A percentile compares a stretch with the other conserved stretches of the same genome.
phyloP scores from a whole-genome alignment of 2,329 filamentous ascomycete genomes.

The Trichoderma citrinoviride region DNA sequence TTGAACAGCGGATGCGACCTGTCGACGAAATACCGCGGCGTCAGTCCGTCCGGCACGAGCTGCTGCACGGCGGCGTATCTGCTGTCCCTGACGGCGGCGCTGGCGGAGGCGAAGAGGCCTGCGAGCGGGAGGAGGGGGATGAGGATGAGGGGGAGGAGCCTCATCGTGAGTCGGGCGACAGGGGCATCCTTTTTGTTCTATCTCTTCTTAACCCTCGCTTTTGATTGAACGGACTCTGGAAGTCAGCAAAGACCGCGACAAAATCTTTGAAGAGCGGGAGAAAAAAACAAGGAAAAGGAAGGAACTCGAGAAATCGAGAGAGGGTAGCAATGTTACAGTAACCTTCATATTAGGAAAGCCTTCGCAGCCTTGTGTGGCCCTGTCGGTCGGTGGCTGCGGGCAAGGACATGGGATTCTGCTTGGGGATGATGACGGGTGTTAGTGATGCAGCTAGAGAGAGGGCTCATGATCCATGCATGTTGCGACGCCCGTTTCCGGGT shows the following conservation, averaged over 20 bases:
- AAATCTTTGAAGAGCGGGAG: not conserved
- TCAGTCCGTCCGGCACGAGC: conserved; percentile 30
- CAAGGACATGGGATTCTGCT: not conserved
- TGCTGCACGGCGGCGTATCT: conserved; percentile 27
- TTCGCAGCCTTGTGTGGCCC: conserved; percentile 2
- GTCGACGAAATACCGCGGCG: conserved; percentile 34
- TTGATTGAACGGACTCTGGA: not conserved
- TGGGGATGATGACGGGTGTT: not conserved
- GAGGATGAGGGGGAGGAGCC: conserved; percentile 14
- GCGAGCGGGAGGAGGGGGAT: conserved; percentile 3
- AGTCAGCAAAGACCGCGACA: not conserved
- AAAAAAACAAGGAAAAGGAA: not conserved
- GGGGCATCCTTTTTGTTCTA: conserved; percentile 7
- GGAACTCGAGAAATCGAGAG: no score
- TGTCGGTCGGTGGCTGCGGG: no score
- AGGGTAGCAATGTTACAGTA: not conserved
- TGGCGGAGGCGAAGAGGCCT: conserved; percentile 10
- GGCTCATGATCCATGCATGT: conserved; percentile 4
- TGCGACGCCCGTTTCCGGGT: conserved; percentile 2
- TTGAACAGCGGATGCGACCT: conserved; percentile 31
- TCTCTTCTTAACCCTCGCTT: not conserved
- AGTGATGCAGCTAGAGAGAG: not conserved
- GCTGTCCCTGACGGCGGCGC: conserved; percentile 17
- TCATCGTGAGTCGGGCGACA: conserved; percentile 10
- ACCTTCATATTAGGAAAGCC: not conserved